Evolutionary conservation across 106 monocot species (phyloP), one percentile per base, ranked within the genome.

Genomic region (Iris macrosiphon): DNA sequence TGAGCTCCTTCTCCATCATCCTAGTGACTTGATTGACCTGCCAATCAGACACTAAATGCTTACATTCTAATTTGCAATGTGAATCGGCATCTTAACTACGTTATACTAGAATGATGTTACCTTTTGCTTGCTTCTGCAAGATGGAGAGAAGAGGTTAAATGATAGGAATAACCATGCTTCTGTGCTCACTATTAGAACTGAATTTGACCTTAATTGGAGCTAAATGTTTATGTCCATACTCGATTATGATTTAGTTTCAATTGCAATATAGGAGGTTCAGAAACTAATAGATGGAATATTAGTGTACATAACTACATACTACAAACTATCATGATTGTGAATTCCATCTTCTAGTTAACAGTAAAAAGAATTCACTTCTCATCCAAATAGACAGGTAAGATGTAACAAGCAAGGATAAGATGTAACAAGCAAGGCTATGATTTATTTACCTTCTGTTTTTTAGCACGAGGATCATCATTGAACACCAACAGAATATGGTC

Each of bases 1-100:
- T 73, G 43, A 91, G 94, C 64, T 95, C 89, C 44, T 71, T 84
- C 50, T 76, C 75, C 54, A 81, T 63, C 61, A 66, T 42, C 58
- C 65, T 71, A 27, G 65, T 52, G 13, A 85, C 72, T 34, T 89
- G 62, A 60, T 69, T 55, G 21, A 89, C 76, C 94, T 95, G 55
- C 13, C 14, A 57, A 58, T 44, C 18, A 17, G n/a, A 52, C 4
- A 14, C 22, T 19, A 13, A 1, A 7, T 24, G 13, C 5, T 7
- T 13, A 18, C 17, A 35, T 2, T 53, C 7, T 34, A 57, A 14
- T 0, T 10, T 13, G n/a, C 35, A 8, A 13, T 22, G n/a, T 20
- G 4, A 13, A 39, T 19, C 4, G 22, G 10, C 10, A 35, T 6
- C 4, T 35, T 10, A 6, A 6, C 7, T 10, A 35, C 34, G 10